Evolutionary conservation across 2,329 filamentous ascomycete species (phyloP), one percentile per base, ranked within the genome.

Genomic region (Diaporthe velutina): DNA sequence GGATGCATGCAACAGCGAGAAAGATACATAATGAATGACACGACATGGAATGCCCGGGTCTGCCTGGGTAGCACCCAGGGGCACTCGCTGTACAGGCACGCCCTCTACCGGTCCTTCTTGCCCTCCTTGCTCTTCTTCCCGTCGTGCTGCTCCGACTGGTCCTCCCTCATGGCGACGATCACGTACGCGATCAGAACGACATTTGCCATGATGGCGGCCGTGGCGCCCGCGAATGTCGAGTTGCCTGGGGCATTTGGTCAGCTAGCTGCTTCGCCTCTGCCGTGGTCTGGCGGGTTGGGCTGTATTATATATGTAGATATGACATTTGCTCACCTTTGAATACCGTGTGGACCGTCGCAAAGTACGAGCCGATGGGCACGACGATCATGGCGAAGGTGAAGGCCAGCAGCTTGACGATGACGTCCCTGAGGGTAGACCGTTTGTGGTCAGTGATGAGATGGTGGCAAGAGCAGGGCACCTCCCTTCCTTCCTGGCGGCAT

Each of bases 351-450:
- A 98, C 88, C 0, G 94, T 94, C 60, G 94, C 80, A 83, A 97
- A 99, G 84, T 98, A 99, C 55, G 94, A 95, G 54, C 94, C 93
- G 79, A 99, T 95, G 19, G 97, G 97, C 28, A 94, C 85, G 22
- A 93, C 90, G 75, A 98, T 90, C 96, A 99, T 98, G 81, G 95
- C 96, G 52, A 96, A 87, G 0, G 96, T 98, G 85, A 98, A 98
- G 77, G 90, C 92, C 22, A 98, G 89, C 28, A 99, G 91, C 86
- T 98, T 99, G 81, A 93, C 86, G 77, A 99, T 97, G 78, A 98
- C 95, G 81, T 93, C 88, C 74, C 95, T 95, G 73, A 15, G 12
- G 48, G 19, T n/a, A n/a, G 50, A 12, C 50, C 45, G 35, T 35
- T 17, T 72, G 75, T 71, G 60, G 57, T 76, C 64, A 73, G 48